Base-by-base conservation (phyloP, 1,139 yeast species). In the Sugiyamaella paludigena region DNA sequence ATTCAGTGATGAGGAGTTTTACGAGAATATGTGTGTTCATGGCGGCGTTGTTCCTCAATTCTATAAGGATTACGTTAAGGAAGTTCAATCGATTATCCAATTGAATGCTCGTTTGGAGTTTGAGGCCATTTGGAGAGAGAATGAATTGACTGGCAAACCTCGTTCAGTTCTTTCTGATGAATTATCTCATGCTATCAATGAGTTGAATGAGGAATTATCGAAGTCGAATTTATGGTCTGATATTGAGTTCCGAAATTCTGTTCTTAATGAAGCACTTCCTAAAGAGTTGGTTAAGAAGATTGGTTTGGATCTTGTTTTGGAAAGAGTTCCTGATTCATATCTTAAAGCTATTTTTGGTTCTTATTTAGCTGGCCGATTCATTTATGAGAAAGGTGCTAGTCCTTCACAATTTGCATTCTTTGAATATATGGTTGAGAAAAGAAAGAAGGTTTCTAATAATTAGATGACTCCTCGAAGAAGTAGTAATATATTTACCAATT, bases 311-410 rank as follows among this genome's bases (percentile, higher is more conserved):
- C 71, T 74, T 51, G 81, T 92, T 42, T 72, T 91, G 61, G 62
- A 74, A 41, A 81, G 95, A 61, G 95, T 92, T 45, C 98, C 98
- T 13, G 88, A 79, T 54, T 79, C 94, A 52, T 92, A 92, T 68
- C 76, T 91, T 65, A 83, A 83, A 65, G 96, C 97, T 10, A 80
- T 92, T 58, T 87, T 92, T 66, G 96, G 97, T 47, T 87, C 96
- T 39, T 85, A 82, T 65, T 77, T 92, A 61, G 94, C 96, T 12
- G 87, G 96, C 38, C 78, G 86, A 50, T 92, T 87, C 69, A 95
- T 92, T 54, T 92, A 92, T 70, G 79, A 87, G 45, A 78, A 84
- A 65, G 97, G 98, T 48, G 79, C 84, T 57, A 88, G 80, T 60
- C 80, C 89, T 37, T 84, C 84, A 65, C 95, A 92, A 47, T 77